Evolutionary conservation across 176 grass and related monocot species (phyloP), one percentile per base, ranked within the genome.

Genomic region (Oryza coarctata): DNA sequence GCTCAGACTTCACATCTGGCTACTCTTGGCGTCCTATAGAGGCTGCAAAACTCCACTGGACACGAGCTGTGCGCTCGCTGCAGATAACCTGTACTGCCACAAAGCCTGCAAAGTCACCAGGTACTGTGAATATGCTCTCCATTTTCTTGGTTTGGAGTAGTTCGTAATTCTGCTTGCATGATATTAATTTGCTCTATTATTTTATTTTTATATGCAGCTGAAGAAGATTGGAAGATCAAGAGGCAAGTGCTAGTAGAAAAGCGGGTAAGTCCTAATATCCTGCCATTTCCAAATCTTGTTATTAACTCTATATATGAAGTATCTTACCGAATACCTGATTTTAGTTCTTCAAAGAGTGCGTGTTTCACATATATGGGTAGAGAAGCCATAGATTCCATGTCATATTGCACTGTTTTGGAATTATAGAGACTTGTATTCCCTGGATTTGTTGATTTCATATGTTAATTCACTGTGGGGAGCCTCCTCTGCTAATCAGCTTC

Each of bases 181-280:
- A 60, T 85, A 22, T 73, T 60, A 0, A 13, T 82, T 31, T 47
- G 45, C 11, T 64, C 75, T 81, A 47, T 71, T 55, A 79, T 67
- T 55, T 12, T 83, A 57, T 75, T 52, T 81, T 66, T 52, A 44
- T 58, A 60, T 72, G 34, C 85, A 99, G 96, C 96, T 58, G 96
- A 99, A 85, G 96, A 93, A 73, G 96, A 95, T 0, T 99, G 96
- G 96, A 99, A 91, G 86, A 89, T 77, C 85, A 98, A 95, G 85
- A 91, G 96, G 33, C 83, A 87, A 86, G 11, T 91, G 69, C 85
- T 99, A 43, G 25, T 91, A 68, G 84, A 99, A 84, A 99, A 99
- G 47, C 88, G 89, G 89, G 96, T 95, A 93, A 70, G 41, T 65
- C n/a, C 55, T 60, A 5, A 60, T 60, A 25, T 60, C n/a, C 55